phyloP scores from a whole-genome alignment of 2,329 filamentous ascomycete species.

The Clarireedia homoeocarpa region DNA sequence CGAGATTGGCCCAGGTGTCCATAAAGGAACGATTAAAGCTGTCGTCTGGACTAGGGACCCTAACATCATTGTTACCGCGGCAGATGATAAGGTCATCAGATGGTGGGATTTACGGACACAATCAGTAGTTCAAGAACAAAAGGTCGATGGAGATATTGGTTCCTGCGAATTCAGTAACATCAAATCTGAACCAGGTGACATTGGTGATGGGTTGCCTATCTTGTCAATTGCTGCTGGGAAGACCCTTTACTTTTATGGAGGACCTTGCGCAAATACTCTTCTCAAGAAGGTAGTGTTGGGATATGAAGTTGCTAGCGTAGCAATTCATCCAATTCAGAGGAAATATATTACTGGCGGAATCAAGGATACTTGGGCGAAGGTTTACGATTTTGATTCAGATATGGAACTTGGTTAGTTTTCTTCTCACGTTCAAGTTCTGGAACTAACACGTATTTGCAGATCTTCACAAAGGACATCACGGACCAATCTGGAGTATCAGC shows the following conservation, averaged over 20 bases:
- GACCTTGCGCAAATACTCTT: slow-evolving; percentile 56
- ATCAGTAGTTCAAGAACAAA: slow-evolving; percentile 65
- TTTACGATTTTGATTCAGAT: slow-evolving; percentile 82
- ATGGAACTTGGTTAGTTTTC: slow-evolving; percentile 59
- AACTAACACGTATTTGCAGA: slow-evolving; percentile 42
- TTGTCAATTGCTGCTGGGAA: slow-evolving; percentile 92
- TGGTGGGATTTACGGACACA: slow-evolving; percentile 88
- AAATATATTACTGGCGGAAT: slow-evolving; percentile 87
- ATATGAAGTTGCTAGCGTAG: slow-evolving; percentile 86
- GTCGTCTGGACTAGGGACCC: slow-evolving; percentile 90
- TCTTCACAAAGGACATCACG: slow-evolving; percentile 93
- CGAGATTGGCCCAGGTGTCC: slow-evolving; percentile 79
- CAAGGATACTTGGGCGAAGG: slow-evolving; percentile 91
- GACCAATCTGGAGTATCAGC: slow-evolving; percentile 90
- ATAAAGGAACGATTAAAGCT: slow-evolving; percentile 86
- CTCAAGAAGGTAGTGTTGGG: slow-evolving; percentile 74
- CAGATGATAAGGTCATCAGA: slow-evolving; percentile 81
- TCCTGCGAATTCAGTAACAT: slow-evolving; percentile 82
- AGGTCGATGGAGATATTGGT: slow-evolving; percentile 77
- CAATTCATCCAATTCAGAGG: slow-evolving; percentile 71
- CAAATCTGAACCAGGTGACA: slow-evolving; percentile 51
- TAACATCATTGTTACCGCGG: slow-evolving; percentile 83
- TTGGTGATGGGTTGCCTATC: slow-evolving; percentile 61
- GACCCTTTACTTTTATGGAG: slow-evolving; percentile 86
- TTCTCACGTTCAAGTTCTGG: background rate